These are phyloP conservation scores for Fusarium neocosmosporiellum DNA, from an alignment of 2,329 filamentous ascomycete genomes.

Conservation along the genomic window DNA sequence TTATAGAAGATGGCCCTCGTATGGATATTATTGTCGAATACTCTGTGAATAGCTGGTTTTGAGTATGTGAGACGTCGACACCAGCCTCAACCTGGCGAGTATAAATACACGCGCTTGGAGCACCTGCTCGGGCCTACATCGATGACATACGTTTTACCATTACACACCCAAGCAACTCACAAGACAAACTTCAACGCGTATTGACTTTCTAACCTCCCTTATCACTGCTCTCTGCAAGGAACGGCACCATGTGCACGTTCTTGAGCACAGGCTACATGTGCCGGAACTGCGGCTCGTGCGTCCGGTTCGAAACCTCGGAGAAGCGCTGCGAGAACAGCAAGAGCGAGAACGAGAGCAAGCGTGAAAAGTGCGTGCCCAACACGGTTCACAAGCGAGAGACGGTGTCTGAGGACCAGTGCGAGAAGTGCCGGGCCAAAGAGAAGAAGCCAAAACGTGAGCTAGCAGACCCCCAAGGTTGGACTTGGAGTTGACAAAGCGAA, in stretches of 20 bases:
- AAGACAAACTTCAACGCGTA: neutral
- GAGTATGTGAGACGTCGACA: neutral
- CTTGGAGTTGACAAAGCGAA: neutral
- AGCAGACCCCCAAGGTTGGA: neutral
- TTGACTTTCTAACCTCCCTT: neutral
- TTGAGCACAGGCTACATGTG: neutral
- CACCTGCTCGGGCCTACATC: neutral
- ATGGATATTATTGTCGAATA: rapidly evolving
- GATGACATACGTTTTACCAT: neutral
- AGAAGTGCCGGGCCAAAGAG: neutral
- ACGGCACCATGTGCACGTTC: constrained; percentile 17
- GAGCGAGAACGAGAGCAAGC: neutral
- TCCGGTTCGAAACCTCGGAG: neutral
- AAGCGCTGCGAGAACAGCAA: neutral
- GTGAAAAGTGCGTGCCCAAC: neutral
- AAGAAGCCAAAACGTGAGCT: neutral
- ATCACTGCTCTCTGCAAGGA: neutral
- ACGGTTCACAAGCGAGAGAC: neutral
- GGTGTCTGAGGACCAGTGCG: neutral
- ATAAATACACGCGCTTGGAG: neutral
- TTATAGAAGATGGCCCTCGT: neutral
- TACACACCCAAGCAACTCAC: neutral
- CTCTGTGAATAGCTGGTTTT: neutral
- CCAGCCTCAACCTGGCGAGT: neutral
- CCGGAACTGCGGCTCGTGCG: neutral